Evolutionary conservation across 192 early-diverging fungal genomes (phyloP), one percentile per base, ranked within the genome.

Genomic region (Helicostylum pulchrum): DNA sequence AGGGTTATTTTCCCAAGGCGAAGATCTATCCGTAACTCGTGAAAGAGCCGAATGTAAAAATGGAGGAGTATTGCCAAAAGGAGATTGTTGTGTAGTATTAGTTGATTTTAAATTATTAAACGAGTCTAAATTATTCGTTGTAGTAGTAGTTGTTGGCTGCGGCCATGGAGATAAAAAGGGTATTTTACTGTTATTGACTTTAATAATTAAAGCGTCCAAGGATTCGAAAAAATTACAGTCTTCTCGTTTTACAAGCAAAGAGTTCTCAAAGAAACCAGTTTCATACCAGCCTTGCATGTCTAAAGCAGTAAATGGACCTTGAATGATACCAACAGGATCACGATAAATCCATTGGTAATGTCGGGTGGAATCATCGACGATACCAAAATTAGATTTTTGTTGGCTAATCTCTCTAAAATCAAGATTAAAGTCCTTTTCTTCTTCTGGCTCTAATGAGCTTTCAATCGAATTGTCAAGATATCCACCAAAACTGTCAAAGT

Each of bases 281-380:
- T 82, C 81, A 77, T 85, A 93, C 96, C 96, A 99, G 32, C 92
- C 94, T 53, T 99, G 92, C 96, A 99, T 99, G 52, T 95, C 88
- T 15, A 86, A 72, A 15, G 88, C 82, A 14, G 79, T 73, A 71
- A 97, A 99, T 14, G 96, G 95, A 17, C 94, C 96, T 76, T 96
- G 94, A 15, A 93, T 79, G 54, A 78, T 85, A n/a, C 90, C 90
- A 60, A 80, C 81, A 4, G 93, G 90, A 67, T 94, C 94, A 34
- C 90, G 83, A 64, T 94, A 94, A 54, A 86, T 79, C 94, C 94
- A 96, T 56, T 80, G 71, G 60, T 49, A 70, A 47, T 17, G 8
- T 9, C 68, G 52, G 39, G 72, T 74, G 6, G 63, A 34, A 9
- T 62, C 14, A 12, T 34, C 30, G 4, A 6, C 14, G 42, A 48